Base-by-base conservation (phyloP, 129 eudicot species). In the Solidago caesia region DNA sequence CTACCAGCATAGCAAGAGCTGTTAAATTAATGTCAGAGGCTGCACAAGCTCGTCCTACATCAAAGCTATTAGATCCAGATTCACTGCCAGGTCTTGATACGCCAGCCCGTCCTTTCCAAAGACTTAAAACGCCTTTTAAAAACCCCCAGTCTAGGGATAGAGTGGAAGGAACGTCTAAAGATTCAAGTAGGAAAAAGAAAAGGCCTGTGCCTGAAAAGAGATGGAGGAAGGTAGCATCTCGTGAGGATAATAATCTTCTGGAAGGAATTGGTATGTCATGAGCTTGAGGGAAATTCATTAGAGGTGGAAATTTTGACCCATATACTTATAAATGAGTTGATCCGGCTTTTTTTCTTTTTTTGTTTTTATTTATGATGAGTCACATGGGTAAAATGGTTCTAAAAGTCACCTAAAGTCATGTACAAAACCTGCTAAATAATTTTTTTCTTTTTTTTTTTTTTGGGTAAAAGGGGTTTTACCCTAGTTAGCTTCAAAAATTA, bases 121-220 rank as follows among this genome's bases (percentile, higher is more conserved):
- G 97, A 72, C 89, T 91, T 55, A 82, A 47, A 72, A 73, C 82
- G 44, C 96, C 99, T n/a, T 70, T 87, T 16, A 91, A 81, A 77
- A 78, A 68, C 65, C 86, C 85, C 46, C 74, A 57, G 70, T 77
- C 87, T 39, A 75, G 44, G 33, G 88, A 80, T 16, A 83, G 59
- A 45, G 84, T 72, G 60, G 67, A 76, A 26, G 92, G 78, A 73
- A 83, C 68, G 51, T 74, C 68, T 16, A 83, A 73, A 80, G 87
- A 63, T 42, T 11, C 39, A 74, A 81, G 47, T 33, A 85, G 84
- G 81, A 90, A 78, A 85, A 94, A 79, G 84, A 84, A 68, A 64
- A 91, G 99, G 78, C 97, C 97, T 77, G 83, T 87, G 73, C 91
- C 98, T 52, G 90, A 82, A n/a, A 88, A 84, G 86, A 90, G 74